Percentiles rank a stretch among this genome's conserved stretches.
Evolutionary conservation across 371 early-diverging fungal species (phyloP).

Genomic region (Batkoa obscura): DNA sequence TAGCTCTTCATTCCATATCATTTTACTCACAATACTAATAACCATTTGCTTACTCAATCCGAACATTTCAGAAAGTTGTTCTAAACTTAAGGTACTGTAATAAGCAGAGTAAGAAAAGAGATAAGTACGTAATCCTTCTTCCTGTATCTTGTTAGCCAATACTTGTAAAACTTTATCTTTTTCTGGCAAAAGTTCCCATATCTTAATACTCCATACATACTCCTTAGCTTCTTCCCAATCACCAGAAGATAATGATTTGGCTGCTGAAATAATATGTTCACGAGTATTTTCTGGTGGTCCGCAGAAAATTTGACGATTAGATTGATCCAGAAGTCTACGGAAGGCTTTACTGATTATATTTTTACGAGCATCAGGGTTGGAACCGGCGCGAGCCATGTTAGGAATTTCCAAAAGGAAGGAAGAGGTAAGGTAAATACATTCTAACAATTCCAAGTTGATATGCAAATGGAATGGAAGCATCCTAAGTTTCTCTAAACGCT

Average conservation of each 20-base stretch:
- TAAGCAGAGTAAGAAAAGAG: slow-evolving; percentile 74
- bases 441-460: slow-evolving; percentile 93
- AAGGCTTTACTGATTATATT: slow-evolving; percentile 78
- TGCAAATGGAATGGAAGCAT: slow-evolving; percentile 98
- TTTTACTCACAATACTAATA: slow-evolving; percentile 60
- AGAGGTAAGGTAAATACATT: slow-evolving; percentile 85
- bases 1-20: slow-evolving; percentile 86
- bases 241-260: slow-evolving; percentile 76
- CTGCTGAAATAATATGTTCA: slow-evolving; percentile 93
- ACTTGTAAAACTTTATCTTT: slow-evolving; percentile 67
- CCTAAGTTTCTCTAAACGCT: slow-evolving; percentile 76
- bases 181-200: slow-evolving; percentile 85
- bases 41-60: slow-evolving; percentile 44
- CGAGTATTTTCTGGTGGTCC: slow-evolving; percentile 94
- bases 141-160: slow-evolving; percentile 75
- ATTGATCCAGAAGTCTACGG: slow-evolving; percentile 82
- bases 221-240: slow-evolving; percentile 83
- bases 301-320: slow-evolving; percentile 83
- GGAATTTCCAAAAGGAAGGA: slow-evolving; percentile 95
- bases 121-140: slow-evolving; percentile 90
- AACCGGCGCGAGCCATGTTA: slow-evolving; percentile 71
- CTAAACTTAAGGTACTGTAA: slow-evolving; percentile 71
- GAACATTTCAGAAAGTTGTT: slow-evolving; percentile 70
- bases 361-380: slow-evolving; percentile 52
- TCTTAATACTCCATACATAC: slow-evolving; percentile 71